Evolutionary conservation across 2,329 filamentous ascomycete species (phyloP), one percentile per base, ranked within the genome.

Genomic region (Aspergillus neoniger): DNA sequence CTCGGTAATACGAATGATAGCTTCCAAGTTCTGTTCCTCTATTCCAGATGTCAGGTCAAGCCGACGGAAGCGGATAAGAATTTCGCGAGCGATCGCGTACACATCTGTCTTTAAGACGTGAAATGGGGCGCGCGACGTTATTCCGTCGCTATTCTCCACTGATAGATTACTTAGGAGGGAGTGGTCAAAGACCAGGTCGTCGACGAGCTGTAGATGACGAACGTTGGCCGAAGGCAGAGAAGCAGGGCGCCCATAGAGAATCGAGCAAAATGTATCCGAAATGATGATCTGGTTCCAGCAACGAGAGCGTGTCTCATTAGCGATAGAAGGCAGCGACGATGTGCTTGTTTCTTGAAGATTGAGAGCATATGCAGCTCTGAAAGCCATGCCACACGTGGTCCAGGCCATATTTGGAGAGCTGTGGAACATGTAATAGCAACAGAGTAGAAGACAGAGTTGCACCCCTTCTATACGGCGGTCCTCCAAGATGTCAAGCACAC

Each of bases 271-370:
- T 15, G 52, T 55, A 43, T 55, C 52, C 36, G 52, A 32, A 4
- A 55, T 14, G 17, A 55, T 28, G 7, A 55, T 25, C 8, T 55
- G 52, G 52, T 55, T 55, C 52, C 52, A 55, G 4, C 52, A 55
- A 28, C 52, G 52, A 19, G 52, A 55, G 38, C 52, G 52, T 8
- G 23, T 36, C 36, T 55, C 52, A 9, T 30, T 41, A 4, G 12
- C 14, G 36, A 55, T 7, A 14, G 28, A 39, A 15, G 23, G 8
- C 3, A 21, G 23, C 10, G n/a, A 21, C 14, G 8, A 25, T 6
- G 38, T 21, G 9, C n/a, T 36, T 10, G 14, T 39, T n/a, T 41
- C 25, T 5, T 43, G 32, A 5, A 55, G 8, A 15, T 43, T 36
- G 7, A 55, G n/a, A 0, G 36, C 52, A 23, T 25, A 39, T 3